phyloP scores from a whole-genome alignment of 208 protist species.

The Acanthamoeba triangularis region DNA sequence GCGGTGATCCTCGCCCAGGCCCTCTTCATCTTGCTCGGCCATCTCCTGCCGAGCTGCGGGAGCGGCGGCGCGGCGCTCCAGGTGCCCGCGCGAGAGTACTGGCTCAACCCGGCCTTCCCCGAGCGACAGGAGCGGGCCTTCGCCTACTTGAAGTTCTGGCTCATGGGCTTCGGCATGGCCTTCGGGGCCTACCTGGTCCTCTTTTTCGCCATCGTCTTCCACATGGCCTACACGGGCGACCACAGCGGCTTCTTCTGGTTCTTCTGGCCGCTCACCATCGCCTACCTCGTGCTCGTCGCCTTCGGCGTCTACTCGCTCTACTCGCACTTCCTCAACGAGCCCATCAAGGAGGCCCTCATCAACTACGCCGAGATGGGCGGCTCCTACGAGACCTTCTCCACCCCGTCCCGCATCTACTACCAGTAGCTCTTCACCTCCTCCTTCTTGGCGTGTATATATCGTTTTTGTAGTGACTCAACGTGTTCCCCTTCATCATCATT shows the following conservation, averaged over 20 bases:
- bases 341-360: slow-evolving; percentile 61
- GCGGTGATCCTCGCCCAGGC: slow-evolving; percentile 31
- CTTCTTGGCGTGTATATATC: too few relatives aligned
- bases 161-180: slow-evolving; percentile 50
- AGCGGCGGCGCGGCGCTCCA: background rate
- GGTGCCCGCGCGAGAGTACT: slow-evolving; percentile 27
- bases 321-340: slow-evolving; percentile 55
- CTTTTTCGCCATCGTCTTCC: slow-evolving; percentile 67
- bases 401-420: slow-evolving; percentile 53
- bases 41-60: background rate
- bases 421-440: background rate
- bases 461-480: too few relatives aligned
- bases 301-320: slow-evolving; percentile 46
- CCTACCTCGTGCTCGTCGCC: slow-evolving; percentile 15
- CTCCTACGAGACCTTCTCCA: slow-evolving; percentile 59
- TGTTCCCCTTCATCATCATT: too few relatives aligned
- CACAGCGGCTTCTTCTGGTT: slow-evolving; percentile 41
- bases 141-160: slow-evolving; percentile 44
- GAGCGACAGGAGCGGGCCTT: slow-evolving; percentile 54
- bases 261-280: slow-evolving; percentile 42
- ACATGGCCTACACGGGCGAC: slow-evolving; percentile 42
- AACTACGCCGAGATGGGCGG: slow-evolving; percentile 56
- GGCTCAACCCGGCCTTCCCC: slow-evolving; percentile 56
- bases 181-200: slow-evolving; percentile 39
- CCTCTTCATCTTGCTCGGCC: slow-evolving; percentile 12